phyloP scores from a whole-genome alignment of 129 eudicot genomes.

The Centrapalus pauciflorus region DNA sequence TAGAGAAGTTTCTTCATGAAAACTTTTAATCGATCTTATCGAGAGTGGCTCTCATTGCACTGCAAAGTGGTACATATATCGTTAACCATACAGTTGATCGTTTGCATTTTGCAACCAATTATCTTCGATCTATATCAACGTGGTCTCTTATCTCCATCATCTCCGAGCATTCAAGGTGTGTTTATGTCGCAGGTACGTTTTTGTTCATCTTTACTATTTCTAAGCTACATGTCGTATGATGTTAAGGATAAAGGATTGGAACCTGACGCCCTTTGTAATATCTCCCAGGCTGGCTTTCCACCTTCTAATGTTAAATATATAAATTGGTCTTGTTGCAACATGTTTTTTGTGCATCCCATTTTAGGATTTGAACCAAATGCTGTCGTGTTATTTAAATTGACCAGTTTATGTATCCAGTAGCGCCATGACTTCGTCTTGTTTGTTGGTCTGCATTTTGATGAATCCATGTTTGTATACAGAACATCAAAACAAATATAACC shows the following conservation, averaged over 20 bases:
- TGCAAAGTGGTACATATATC: conserved; percentile 5
- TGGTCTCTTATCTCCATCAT: neutral
- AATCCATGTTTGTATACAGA: too few relatives aligned
- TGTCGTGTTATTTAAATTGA: too few relatives aligned
- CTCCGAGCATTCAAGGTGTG: neutral
- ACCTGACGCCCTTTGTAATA: neutral
- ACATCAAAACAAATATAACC: too few relatives aligned
- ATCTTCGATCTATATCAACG: neutral
- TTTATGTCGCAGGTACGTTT: neutral
- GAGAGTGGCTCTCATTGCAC: neutral
- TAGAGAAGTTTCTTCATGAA: too few relatives aligned
- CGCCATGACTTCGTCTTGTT: too few relatives aligned
- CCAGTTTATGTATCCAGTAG: too few relatives aligned
- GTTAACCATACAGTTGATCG: neutral
- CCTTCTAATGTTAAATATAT: too few relatives aligned
- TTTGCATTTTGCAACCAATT: neutral
- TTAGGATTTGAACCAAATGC: too few relatives aligned
- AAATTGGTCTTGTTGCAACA: too few relatives aligned
- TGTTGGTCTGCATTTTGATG: too few relatives aligned
- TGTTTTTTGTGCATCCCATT: too few relatives aligned
- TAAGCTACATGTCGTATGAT: conserved; percentile 4
- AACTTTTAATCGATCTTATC: neutral
- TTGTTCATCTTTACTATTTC: neutral
- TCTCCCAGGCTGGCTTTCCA: too few relatives aligned
- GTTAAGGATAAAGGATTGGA: neutral